A percentile compares a stretch with the other conserved stretches of the same genome.
Evolutionary conservation across 768 basidiomycete genomes (phyloP).

Genomic region (Tulasnella sp.): DNA sequence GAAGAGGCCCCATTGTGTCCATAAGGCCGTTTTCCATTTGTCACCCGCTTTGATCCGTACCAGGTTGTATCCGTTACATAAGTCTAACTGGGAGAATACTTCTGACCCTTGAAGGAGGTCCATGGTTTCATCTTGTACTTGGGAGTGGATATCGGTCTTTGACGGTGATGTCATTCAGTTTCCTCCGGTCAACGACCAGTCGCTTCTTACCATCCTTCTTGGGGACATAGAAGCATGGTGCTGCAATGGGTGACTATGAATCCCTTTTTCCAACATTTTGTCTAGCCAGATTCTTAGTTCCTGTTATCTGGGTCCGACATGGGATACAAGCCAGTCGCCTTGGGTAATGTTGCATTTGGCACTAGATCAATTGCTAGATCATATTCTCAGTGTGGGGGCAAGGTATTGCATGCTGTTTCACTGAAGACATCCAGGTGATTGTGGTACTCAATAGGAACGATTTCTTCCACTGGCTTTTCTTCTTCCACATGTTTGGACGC

Average conservation of each 20-base stretch:
- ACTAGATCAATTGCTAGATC: constrained; percentile 30
- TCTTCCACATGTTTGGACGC: background rate
- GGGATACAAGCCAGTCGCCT: constrained; percentile 26
- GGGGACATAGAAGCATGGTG: constrained; percentile 4
- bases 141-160: background rate
- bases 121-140: constrained; percentile 14
- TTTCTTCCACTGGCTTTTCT: background rate
- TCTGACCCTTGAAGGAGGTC: background rate
- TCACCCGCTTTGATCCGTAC: background rate
- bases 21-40: constrained; percentile 12
- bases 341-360: constrained; percentile 20
- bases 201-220: constrained; percentile 11
- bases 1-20: background rate
- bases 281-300: constrained; percentile 29
- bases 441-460: constrained; percentile 24
- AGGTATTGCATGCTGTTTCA: constrained; percentile 20
- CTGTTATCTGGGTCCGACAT: constrained; percentile 25
- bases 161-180: background rate
- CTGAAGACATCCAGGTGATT: constrained; percentile 24
- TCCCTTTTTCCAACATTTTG: constrained; percentile 27
- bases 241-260: constrained; percentile 20
- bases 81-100: background rate
- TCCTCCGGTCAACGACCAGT: background rate
- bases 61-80: constrained; percentile 1
- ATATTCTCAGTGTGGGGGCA: constrained; percentile 28